These are phyloP conservation scores for Tetrahymena thermophila DNA, from an alignment of 73 alveolate genomes.

Conservation along the genomic window DNA sequence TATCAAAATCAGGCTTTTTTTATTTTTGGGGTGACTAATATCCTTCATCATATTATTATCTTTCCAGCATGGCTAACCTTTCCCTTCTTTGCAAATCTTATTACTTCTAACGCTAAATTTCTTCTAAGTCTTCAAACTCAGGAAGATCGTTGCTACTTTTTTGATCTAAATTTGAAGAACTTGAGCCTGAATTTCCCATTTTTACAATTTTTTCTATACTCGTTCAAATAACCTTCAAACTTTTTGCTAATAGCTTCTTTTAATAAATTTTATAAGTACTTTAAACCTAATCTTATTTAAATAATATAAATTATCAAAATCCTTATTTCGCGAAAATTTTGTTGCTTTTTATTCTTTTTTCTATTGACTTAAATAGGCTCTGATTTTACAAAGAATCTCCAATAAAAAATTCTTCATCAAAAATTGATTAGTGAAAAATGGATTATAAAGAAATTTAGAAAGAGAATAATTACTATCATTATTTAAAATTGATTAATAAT, in stretches of 20 bases:
- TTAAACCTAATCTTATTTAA: background rate
- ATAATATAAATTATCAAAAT: no score
- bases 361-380: background rate
- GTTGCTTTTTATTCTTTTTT: background rate
- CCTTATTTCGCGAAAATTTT: background rate
- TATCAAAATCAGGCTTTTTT: background rate
- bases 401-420: background rate
- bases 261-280: background rate
- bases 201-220: background rate
- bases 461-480: no score
- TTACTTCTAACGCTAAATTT: background rate
- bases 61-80: background rate
- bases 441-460: background rate
- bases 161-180: background rate
- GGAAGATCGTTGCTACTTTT: background rate
- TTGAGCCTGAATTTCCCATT: background rate
- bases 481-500: no score
- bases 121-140: background rate
- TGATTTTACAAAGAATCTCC: no score
- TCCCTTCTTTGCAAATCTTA: background rate
- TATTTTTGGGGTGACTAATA: background rate
- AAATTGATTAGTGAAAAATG: background rate
- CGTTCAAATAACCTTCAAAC: no score
- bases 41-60: background rate
- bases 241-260: background rate